Conservation (phyloP, 2,329 filamentous ascomycete species). For the Leptosphaerulina australis region DNA sequence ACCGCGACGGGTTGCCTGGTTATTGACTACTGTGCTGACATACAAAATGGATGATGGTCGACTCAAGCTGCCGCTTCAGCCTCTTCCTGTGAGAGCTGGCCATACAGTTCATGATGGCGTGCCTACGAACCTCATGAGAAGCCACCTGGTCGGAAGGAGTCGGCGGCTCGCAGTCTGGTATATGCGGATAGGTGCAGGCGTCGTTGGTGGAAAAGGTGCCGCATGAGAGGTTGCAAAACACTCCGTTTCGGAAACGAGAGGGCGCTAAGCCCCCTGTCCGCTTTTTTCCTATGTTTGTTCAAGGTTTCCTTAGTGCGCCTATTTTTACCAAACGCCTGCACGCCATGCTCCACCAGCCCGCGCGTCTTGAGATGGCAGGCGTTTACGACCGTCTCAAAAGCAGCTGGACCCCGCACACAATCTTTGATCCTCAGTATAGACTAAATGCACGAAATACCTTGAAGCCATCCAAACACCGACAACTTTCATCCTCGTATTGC, state of each 20-base stretch:
- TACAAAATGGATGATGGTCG: conserved; percentile 84
- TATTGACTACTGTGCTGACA: conserved; percentile 1
- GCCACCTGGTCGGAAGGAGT: conserved; percentile 15
- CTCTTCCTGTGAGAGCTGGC: conserved; percentile 17
- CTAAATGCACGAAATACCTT: neutral
- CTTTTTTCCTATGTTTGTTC: too few relatives aligned
- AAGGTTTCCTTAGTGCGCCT: conserved; percentile 8
- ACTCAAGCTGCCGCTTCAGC: conserved; percentile 44
- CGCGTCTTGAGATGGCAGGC: conserved; percentile 15
- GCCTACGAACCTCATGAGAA: neutral
- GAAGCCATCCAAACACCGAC: neutral
- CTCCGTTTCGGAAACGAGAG: conserved; percentile 2
- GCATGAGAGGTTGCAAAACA: conserved; percentile 15
- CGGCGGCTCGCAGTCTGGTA: conserved; percentile 17
- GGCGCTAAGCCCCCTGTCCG: too few relatives aligned
- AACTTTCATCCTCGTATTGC: neutral
- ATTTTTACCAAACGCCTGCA: too few relatives aligned
- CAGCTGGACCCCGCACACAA: conserved; percentile 15
- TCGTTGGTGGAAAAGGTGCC: conserved; percentile 15
- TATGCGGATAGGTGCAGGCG: conserved; percentile 2
- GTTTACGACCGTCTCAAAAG: conserved; percentile 9
- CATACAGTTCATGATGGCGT: too few relatives aligned
- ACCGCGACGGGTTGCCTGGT: conserved; percentile 23
- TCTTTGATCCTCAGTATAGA: neutral
- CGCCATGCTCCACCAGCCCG: conserved; percentile 7